These are phyloP conservation scores for Colletotrichum cuscutae DNA, from an alignment of 2,329 filamentous ascomycete species.

Conservation along the genomic window DNA sequence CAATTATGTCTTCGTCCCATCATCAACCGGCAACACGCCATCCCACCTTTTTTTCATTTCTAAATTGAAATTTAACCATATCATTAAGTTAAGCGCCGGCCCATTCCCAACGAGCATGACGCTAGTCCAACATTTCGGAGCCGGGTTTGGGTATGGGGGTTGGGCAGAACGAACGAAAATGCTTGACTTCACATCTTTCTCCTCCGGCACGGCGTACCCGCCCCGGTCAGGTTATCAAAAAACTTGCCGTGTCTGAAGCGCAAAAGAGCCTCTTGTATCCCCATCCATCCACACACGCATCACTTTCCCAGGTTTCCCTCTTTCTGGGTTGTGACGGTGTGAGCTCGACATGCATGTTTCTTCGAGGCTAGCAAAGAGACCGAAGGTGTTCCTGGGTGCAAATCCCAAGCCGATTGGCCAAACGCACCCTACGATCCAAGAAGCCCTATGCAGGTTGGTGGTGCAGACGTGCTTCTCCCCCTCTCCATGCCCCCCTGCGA, in stretches of 20 bases:
- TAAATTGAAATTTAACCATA: slow-evolving; percentile 17
- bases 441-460: slow-evolving; percentile 2
- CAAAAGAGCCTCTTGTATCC: slow-evolving; percentile 2
- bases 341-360: slow-evolving; percentile 30
- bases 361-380: slow-evolving; percentile 6
- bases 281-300: background rate
- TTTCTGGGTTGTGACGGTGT: slow-evolving; percentile 20
- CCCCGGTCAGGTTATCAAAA: background rate
- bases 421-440: slow-evolving; percentile 3
- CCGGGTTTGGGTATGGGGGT: background rate
- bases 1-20: background rate
- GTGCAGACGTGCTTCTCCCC: background rate
- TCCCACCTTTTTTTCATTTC: slow-evolving; percentile 11
- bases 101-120: slow-evolving; percentile 11
- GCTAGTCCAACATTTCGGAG: slow-evolving; percentile 5
- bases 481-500: background rate
- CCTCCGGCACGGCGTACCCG: background rate
- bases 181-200: background rate
- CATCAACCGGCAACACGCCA: slow-evolving; percentile 17
- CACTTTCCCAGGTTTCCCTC: background rate
- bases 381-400: slow-evolving; percentile 12
- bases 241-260: background rate
- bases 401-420: slow-evolving; percentile 20
- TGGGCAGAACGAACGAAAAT: background rate
- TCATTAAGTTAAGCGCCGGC: slow-evolving; percentile 29